Evolutionary conservation across 306 rosid species (phyloP).

Genomic region (Corylus avellana): DNA sequence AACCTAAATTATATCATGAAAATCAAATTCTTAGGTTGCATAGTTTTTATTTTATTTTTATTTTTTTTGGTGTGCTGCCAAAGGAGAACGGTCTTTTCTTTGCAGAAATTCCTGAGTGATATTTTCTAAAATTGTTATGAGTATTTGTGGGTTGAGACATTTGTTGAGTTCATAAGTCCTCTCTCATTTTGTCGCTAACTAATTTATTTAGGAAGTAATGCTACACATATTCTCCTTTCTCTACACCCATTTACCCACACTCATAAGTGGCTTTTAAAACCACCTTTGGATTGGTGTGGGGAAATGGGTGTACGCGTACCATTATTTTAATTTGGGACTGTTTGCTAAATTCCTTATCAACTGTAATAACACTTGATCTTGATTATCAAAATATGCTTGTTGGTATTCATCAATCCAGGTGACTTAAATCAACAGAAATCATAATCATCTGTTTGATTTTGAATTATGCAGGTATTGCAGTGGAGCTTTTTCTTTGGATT

Average conservation of each 20-base stretch:
- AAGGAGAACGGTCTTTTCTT: neutral
- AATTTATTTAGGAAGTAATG: neutral
- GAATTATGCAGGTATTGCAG: constrained; percentile 67
- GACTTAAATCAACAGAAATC: neutral
- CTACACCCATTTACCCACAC: too few species aligned
- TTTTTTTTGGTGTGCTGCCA: too few species aligned
- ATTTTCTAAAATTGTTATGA: neutral
- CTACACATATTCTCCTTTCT: too few species aligned
- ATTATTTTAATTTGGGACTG: neutral
- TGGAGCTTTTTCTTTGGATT: constrained; percentile 88
- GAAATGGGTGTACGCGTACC: too few species aligned
- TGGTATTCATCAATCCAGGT: neutral
- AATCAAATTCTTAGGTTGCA: neutral
- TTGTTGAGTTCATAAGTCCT: neutral
- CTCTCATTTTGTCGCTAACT: neutral
- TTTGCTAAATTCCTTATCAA: neutral
- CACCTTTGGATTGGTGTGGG: too few species aligned
- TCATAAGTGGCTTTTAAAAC: too few species aligned
- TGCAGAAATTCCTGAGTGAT: neutral
- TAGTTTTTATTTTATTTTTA: neutral
- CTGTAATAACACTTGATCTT: too few species aligned
- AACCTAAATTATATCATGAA: neutral
- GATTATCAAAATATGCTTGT: neutral
- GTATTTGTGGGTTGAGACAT: neutral
- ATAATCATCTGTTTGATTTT: constrained; percentile 18